Conservation (phyloP, 495 filamentous ascomycete species). For the Penicillium silybi region DNA sequence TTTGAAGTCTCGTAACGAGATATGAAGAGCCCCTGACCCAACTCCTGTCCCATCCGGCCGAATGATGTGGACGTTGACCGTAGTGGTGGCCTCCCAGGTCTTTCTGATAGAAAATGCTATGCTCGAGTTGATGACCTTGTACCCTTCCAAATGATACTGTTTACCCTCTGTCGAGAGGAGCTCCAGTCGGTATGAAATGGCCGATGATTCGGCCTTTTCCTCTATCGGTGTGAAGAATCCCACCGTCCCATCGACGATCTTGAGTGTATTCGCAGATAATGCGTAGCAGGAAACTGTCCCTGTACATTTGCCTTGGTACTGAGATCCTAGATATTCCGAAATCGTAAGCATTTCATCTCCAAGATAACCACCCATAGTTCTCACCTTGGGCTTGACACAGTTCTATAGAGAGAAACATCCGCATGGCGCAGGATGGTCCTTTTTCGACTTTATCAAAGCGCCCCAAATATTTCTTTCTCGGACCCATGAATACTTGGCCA, state of each 20-base stretch:
- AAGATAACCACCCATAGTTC: not conserved
- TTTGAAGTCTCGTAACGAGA: slow-evolving; percentile 51
- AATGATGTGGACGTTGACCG: slow-evolving; percentile 54
- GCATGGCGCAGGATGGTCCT: not conserved
- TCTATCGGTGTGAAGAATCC: not conserved
- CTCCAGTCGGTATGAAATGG: slow-evolving; percentile 50
- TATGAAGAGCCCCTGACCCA: slow-evolving; percentile 58
- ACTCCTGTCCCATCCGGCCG: slow-evolving; percentile 39
- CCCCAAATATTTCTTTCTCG: not conserved
- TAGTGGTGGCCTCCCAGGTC: slow-evolving; percentile 62
- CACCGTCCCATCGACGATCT: not conserved
- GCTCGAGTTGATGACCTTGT: slow-evolving; percentile 58
- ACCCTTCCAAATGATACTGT: slow-evolving; percentile 55
- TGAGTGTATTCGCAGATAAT: not conserved
- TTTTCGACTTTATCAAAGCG: not conserved
- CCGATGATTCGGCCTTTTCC: not conserved
- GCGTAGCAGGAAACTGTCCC: not conserved
- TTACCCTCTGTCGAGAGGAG: slow-evolving; percentile 50
- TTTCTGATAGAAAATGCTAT: slow-evolving; percentile 49
- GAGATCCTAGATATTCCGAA: not conserved
- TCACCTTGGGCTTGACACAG: not conserved
- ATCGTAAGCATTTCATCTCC: not conserved
- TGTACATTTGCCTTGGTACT: not conserved
- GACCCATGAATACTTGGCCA: not conserved
- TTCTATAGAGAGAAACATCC: not conserved